Conservation (phyloP, 257 asterid species). For the Nicotiana tabacum region DNA sequence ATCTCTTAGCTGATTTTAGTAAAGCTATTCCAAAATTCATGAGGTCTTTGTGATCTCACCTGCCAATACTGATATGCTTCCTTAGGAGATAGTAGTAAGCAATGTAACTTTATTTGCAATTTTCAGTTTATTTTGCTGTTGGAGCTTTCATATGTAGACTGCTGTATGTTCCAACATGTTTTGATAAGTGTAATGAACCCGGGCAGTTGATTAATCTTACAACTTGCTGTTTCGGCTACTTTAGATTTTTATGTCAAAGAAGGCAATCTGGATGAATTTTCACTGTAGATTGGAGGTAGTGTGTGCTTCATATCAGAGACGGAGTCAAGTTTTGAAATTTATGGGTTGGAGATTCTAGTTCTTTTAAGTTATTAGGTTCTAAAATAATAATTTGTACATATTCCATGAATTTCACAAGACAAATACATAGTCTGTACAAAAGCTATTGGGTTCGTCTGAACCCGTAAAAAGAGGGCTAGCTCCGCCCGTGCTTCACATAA, state of each 20-base stretch:
- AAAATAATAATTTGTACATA: no score
- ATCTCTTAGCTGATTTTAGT: constrained; percentile 13
- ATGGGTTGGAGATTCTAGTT: no score
- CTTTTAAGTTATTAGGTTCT: no score
- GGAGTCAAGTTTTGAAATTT: no score
- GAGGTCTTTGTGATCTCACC: neutral
- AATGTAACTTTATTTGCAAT: neutral
- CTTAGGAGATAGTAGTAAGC: neutral
- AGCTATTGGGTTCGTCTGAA: no score
- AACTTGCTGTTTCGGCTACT: neutral
- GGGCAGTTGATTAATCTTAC: neutral
- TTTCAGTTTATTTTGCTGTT: neutral
- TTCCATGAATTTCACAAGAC: no score
- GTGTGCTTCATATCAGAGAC: no score
- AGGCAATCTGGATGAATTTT: neutral
- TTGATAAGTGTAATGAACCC: neutral
- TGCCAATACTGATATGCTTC: neutral
- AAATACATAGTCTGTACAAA: no score
- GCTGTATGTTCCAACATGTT: neutral
- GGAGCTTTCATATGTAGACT: neutral
- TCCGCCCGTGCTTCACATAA: no score
- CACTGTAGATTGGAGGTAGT: neutral
- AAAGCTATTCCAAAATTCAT: neutral
- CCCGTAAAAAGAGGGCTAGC: no score
- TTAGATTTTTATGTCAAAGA: neutral